Conservation (phyloP, 2,329 filamentous ascomycete species). For the Eurotiales sp. region DNA sequence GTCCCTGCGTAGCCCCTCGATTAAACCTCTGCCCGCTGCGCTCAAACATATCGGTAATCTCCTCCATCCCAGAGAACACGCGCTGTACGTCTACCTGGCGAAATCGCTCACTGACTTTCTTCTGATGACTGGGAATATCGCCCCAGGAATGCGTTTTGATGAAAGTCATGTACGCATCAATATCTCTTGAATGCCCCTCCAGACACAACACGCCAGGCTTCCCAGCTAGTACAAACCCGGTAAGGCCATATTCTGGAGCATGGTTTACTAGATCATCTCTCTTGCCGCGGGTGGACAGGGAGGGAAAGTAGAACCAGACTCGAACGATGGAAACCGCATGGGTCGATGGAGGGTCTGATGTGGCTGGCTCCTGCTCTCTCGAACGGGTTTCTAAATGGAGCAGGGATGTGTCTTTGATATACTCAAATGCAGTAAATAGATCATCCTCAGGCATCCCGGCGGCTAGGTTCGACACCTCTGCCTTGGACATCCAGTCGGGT, state of each 20-base stretch:
- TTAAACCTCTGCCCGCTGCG: not conserved
- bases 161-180: slow-evolving; percentile 60
- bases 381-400: slow-evolving; percentile 27
- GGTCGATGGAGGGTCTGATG: too few species aligned
- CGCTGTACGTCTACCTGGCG: slow-evolving; percentile 29
- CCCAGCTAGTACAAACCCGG: slow-evolving; percentile 58
- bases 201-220: slow-evolving; percentile 50
- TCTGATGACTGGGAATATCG: slow-evolving; percentile 59
- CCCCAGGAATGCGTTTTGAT: slow-evolving; percentile 63
- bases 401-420: slow-evolving; percentile 37
- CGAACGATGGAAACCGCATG: too few species aligned
- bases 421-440: slow-evolving; percentile 45
- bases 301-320: slow-evolving; percentile 63
- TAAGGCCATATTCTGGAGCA: slow-evolving; percentile 51
- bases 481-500: slow-evolving; percentile 52
- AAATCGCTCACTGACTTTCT: slow-evolving; percentile 56
- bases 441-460: slow-evolving; percentile 43
- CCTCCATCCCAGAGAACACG: not conserved
- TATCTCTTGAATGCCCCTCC: slow-evolving; percentile 29
- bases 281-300: slow-evolving; percentile 57
- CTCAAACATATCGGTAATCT: not conserved
- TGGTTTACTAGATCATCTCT: slow-evolving; percentile 55
- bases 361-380: too few species aligned
- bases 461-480: slow-evolving; percentile 40
- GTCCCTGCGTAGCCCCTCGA: not conserved